phyloP scores from a whole-genome alignment of 2,329 filamentous ascomycete species.

The Penicillium palitans region DNA sequence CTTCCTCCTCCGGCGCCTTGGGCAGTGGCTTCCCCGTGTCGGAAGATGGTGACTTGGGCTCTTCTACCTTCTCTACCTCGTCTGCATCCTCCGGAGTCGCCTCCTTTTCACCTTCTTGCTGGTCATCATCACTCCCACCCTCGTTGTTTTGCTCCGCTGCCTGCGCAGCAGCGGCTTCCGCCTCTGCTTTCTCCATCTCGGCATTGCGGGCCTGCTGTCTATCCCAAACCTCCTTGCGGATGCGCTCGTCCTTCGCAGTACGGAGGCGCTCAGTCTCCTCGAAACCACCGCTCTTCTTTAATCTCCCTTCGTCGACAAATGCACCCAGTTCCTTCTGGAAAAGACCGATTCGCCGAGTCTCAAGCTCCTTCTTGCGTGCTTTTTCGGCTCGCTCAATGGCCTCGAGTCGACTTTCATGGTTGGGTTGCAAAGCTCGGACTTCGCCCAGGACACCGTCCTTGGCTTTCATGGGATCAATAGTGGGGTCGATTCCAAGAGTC shows the following conservation, averaged over 20 bases:
- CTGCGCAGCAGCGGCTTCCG: conserved; percentile 32
- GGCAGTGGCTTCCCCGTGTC: not conserved
- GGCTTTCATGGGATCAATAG: conserved; percentile 71
- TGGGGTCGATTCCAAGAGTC: conserved; percentile 50
- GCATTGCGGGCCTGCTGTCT: conserved; percentile 52
- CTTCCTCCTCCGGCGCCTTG: not conserved
- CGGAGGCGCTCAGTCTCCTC: conserved; percentile 89
- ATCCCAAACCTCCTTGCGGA: conserved; percentile 71
- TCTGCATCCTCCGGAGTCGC: not conserved
- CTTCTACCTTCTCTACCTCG: conserved; percentile 3
- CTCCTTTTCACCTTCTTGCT: conserved; percentile 1
- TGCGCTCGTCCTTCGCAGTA: conserved; percentile 81
- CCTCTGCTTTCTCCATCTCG: conserved; percentile 47
- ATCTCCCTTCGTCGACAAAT: conserved; percentile 85
- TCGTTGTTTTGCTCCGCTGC: conserved; percentile 25
- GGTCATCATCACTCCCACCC: not conserved
- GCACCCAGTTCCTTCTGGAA: conserved; percentile 80
- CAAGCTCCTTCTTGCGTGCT: conserved; percentile 82
- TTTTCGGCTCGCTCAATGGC: conserved; percentile 98
- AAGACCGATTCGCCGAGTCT: conserved; percentile 69
- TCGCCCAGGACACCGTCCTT: conserved; percentile 92
- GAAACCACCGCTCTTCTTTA: conserved; percentile 94
- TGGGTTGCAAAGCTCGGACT: conserved; percentile 88
- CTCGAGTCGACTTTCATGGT: conserved; percentile 89
- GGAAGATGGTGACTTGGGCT: conserved; percentile 4